A percentile compares a stretch with the other conserved stretches of the same genome.
Conservation (phyloP, 306 rosid species). For the Amphicarpaea edgeworthii region DNA sequence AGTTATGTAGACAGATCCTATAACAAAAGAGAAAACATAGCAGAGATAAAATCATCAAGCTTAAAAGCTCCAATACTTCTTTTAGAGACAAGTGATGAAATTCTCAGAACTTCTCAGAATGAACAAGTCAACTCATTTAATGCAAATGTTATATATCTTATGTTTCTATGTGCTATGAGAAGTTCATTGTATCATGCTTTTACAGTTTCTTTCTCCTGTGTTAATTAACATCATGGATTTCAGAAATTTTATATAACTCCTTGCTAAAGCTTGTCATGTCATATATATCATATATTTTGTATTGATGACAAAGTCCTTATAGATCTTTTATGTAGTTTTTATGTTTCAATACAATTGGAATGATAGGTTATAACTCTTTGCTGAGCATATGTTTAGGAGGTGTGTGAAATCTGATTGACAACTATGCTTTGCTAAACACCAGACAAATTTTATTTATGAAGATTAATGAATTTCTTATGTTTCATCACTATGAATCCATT, state of each 20-base stretch:
- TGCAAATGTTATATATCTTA: neutral
- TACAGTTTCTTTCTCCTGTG: no score
- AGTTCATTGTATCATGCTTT: no score
- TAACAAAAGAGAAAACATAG: neutral
- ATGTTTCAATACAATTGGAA: no score
- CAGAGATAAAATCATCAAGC: constrained; percentile 21
- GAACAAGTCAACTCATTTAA: neutral
- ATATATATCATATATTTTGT: no score
- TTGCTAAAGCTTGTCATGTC: no score
- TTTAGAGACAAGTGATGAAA: constrained; percentile 15
- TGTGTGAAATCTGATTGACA: constrained; percentile 29
- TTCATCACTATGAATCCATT: constrained; percentile 5
- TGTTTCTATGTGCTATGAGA: neutral
- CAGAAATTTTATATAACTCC: no score
- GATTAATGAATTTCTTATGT: constrained; percentile 3
- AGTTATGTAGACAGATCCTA: neutral
- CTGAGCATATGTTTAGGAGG: neutral
- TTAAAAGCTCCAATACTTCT: constrained; percentile 3
- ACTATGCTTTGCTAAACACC: neutral
- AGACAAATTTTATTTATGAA: neutral
- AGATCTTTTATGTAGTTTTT: no score
- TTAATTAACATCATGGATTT: no score
- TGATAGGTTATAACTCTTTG: no score
- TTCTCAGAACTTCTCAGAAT: no score
- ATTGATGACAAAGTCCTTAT: no score